These are phyloP conservation scores for Ganoderma resinaceum DNA, from an alignment of 1,284 basidiomycete species.

Conservation along the genomic window DNA sequence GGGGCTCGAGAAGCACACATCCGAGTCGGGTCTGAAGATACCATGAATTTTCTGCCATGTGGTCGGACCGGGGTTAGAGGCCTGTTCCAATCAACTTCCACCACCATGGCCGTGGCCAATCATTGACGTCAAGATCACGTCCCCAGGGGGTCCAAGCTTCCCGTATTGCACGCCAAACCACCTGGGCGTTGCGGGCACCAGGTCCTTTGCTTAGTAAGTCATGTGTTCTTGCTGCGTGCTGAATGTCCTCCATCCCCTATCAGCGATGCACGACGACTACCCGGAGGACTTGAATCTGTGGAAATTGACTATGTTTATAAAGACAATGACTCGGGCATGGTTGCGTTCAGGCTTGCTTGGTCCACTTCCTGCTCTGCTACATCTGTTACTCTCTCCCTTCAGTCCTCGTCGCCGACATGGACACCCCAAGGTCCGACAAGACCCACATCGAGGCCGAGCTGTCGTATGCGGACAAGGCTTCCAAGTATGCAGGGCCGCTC, in stretches of 20 bases:
- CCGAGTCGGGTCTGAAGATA: background rate
- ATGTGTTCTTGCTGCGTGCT: slow-evolving; percentile 19
- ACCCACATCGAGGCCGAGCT: slow-evolving; percentile 29
- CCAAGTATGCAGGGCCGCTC: slow-evolving; percentile 24
- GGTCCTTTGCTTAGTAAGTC: slow-evolving; percentile 6
- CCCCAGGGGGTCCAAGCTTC: slow-evolving; percentile 7
- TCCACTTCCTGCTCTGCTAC: slow-evolving; percentile 4
- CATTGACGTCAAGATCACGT: slow-evolving; percentile 33
- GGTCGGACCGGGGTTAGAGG: no score
- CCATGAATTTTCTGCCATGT: slow-evolving; percentile 1
- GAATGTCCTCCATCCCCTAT: background rate
- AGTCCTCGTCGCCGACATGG: slow-evolving; percentile 23
- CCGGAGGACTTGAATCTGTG: background rate
- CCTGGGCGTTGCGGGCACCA: background rate
- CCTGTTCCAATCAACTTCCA: slow-evolving; percentile 18
- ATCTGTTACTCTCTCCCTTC: slow-evolving; percentile 8
- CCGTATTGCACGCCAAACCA: no score
- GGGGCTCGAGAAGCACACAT: slow-evolving; percentile 14
- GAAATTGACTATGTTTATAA: background rate
- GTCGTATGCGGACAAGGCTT: slow-evolving; percentile 26
- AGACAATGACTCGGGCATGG: background rate
- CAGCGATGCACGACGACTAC: no score
- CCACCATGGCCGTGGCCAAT: slow-evolving; percentile 16
- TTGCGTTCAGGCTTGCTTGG: background rate
- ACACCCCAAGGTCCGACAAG: slow-evolving; percentile 33